Evolutionary conservation across 345 rosid genomes (phyloP).

Genomic region (Ricinus communis): DNA sequence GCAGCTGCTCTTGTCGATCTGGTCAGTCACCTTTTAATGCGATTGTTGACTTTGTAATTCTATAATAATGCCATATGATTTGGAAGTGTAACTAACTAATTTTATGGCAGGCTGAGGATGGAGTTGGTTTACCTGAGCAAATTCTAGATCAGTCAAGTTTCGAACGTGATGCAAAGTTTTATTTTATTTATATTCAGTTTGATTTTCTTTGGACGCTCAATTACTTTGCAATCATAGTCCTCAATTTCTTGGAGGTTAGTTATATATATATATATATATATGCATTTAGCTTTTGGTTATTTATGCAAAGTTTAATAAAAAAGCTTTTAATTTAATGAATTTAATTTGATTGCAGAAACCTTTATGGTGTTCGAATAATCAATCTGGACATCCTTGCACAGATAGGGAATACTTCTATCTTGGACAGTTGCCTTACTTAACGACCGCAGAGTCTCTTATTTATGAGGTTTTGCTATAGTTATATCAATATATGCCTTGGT

Average conservation of each 20-base stretch:
- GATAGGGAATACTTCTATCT: conserved; percentile 76
- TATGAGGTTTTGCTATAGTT: conserved; percentile 55
- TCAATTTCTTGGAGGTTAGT: conserved; percentile 88
- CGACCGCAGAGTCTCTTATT: conserved; percentile 58
- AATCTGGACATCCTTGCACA: conserved; percentile 51
- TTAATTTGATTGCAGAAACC: conserved; percentile 66
- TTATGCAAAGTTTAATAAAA: too few species aligned
- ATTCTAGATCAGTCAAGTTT: conserved; percentile 73
- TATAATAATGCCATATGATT: too few species aligned
- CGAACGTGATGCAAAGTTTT: conserved; percentile 55
- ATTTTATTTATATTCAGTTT: conserved; percentile 58
- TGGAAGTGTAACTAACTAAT: too few species aligned
- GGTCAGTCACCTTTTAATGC: conserved; percentile 31
- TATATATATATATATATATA: neutral
- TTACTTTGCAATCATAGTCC: conserved; percentile 66
- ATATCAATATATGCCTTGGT: neutral
- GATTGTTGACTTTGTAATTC: neutral
- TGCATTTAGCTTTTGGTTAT: neutral
- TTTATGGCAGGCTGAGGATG: conserved; percentile 95
- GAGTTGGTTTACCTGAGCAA: conserved; percentile 86
- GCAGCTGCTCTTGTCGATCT: conserved; percentile 99
- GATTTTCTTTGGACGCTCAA: conserved; percentile 84
- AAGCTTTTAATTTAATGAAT: too few species aligned
- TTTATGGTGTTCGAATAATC: conserved; percentile 61
- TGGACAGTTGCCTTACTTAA: conserved; percentile 90